phyloP scores from a whole-genome alignment of 1,139 yeast genomes.

The Keqinozyma sinolaborantium region DNA sequence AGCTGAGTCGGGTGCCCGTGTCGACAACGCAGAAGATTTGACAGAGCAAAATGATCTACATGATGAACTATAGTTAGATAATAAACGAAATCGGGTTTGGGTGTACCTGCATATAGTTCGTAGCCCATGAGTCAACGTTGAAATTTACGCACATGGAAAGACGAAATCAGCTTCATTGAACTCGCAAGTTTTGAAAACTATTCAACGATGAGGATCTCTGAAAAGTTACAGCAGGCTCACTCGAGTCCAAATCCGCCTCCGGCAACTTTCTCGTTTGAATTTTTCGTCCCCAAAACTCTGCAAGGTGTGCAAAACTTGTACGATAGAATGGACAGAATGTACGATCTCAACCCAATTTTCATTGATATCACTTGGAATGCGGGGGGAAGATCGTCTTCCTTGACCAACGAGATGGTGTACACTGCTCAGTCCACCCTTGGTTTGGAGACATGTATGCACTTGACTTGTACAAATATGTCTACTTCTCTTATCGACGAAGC shows the following conservation, averaged over 20 bases:
- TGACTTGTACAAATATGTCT: conserved; percentile 96
- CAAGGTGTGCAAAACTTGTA: conserved; percentile 95
- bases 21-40: conserved; percentile 1
- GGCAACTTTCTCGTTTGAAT: conserved; percentile 91
- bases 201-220: conserved; percentile 47
- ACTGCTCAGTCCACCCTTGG: conserved; percentile 93
- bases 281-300: conserved; percentile 95
- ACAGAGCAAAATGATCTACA: conserved; percentile 4
- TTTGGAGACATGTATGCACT: conserved; percentile 95
- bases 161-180: background rate
- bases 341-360: conserved; percentile 84
- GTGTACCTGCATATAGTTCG: background rate
- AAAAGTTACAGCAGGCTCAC: conserved; percentile 49
- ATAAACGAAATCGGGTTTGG: conserved; percentile 1
- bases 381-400: conserved; percentile 79
- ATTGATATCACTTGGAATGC: conserved; percentile 98
- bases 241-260: conserved; percentile 39
- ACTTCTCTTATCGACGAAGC: conserved; percentile 80
- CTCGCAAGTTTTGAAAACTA: background rate
- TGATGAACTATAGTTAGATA: conserved; percentile 11
- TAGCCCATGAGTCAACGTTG: background rate
- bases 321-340: conserved; percentile 98
- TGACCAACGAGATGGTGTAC: conserved; percentile 87
- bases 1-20: conserved; percentile 1
- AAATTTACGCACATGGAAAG: background rate